Conservation (phyloP, 192 early-diverging fungal genomes). For the Gamsiella multidivaricata region DNA sequence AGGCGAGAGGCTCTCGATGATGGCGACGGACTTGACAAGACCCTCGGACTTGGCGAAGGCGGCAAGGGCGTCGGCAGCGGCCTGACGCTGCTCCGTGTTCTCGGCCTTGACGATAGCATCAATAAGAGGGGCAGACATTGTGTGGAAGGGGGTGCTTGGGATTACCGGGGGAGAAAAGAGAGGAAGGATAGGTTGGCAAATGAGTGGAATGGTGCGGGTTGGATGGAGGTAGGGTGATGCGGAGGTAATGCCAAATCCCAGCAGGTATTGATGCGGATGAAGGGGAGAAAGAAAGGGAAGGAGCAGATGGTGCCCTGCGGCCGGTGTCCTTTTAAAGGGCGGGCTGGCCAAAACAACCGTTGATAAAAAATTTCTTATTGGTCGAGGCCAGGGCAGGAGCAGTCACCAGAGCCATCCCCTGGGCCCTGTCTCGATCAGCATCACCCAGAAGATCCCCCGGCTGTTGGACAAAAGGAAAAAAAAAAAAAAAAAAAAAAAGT, state of each 20-base stretch:
- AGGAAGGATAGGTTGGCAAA: slow-evolving; percentile 15
- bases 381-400: neutral
- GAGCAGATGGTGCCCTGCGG: slow-evolving; percentile 1
- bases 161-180: slow-evolving; percentile 5
- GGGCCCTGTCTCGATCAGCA: no score
- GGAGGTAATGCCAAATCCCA: slow-evolving; percentile 36
- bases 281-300: slow-evolving; percentile 47
- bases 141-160: slow-evolving; percentile 10
- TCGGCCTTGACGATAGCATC: slow-evolving; percentile 51
- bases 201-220: slow-evolving; percentile 26
- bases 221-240: slow-evolving; percentile 10
- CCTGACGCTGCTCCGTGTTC: slow-evolving; percentile 61
- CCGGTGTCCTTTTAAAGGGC: slow-evolving; percentile 1
- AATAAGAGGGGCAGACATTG: slow-evolving; percentile 49
- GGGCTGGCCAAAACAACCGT: slow-evolving; percentile 8
- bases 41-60: slow-evolving; percentile 71
- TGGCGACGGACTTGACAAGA: slow-evolving; percentile 65
- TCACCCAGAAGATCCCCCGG: no score
- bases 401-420: neutral
- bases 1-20: slow-evolving; percentile 68
- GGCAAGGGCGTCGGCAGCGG: slow-evolving; percentile 69
- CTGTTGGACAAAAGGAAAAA: no score
- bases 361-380: slow-evolving; percentile 21
- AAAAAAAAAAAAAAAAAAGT: no score
- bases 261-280: slow-evolving; percentile 41